These are phyloP conservation scores for Corylus heterophylla DNA, from an alignment of 306 rosid species.

Conservation along the genomic window DNA sequence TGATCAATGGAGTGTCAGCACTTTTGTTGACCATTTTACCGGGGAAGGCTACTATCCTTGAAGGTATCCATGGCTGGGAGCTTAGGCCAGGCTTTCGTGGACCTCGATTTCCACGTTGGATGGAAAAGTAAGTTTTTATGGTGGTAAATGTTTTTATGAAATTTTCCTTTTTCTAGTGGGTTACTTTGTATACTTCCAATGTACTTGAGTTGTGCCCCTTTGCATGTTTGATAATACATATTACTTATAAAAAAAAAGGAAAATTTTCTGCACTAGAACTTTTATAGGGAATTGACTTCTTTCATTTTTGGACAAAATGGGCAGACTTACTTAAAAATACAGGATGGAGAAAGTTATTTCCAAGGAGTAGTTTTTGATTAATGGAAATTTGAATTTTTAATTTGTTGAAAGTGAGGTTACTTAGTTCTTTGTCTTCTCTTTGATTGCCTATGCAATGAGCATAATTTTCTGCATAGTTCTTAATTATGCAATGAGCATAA, in stretches of 20 bases:
- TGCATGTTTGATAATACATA: no score
- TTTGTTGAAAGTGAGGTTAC: no score
- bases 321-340: background rate
- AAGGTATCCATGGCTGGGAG: constrained; percentile 98
- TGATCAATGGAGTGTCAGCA: constrained; percentile 92
- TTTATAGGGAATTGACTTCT: background rate
- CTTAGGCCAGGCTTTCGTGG: constrained; percentile 90
- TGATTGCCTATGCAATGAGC: background rate
- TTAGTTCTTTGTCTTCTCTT: background rate
- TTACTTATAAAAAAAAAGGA: no score
- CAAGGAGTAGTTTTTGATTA: background rate
- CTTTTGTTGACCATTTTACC: constrained; percentile 72
- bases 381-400: background rate
- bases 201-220: no score
- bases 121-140: constrained; percentile 72
- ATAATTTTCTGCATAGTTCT: background rate
- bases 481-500: background rate
- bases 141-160: constrained; percentile 13
- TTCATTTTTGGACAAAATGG: background rate
- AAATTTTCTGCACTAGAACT: background rate
- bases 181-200: no score
- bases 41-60: constrained; percentile 76
- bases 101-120: constrained; percentile 97
- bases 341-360: background rate
- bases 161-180: background rate